Evolutionary conservation across 1,284 basidiomycete genomes (phyloP).

Genomic region (Papiliotrema nemorosa): DNA sequence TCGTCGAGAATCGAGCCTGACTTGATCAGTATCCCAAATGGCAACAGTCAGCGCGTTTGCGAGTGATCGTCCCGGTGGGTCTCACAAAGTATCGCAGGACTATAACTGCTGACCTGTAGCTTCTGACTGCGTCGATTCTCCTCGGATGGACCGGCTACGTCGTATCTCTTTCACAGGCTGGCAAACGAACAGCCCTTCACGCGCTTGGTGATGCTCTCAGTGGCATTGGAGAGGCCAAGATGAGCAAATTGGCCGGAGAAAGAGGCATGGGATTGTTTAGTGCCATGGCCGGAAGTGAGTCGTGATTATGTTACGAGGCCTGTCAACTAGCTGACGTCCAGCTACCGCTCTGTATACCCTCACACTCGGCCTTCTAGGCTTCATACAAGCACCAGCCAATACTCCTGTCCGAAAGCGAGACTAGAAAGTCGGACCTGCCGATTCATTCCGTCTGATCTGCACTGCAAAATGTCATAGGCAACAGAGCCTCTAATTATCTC

Average conservation of each 20-base stretch:
- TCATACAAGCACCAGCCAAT: constrained; percentile 36
- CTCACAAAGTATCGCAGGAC: background rate
- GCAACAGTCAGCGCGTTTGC: constrained; percentile 44
- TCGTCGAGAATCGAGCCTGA: constrained; percentile 3
- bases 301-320: background rate
- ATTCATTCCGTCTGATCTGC: too few relatives aligned
- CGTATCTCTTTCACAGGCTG: constrained; percentile 39
- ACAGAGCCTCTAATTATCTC: too few relatives aligned
- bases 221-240: constrained; percentile 19
- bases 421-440: too few relatives aligned
- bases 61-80: constrained; percentile 43
- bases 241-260: constrained; percentile 14
- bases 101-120: constrained; percentile 8
- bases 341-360: constrained; percentile 42
- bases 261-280: constrained; percentile 29
- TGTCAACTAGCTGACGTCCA: constrained; percentile 10
- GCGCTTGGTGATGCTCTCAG: constrained; percentile 28
- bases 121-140: constrained; percentile 41
- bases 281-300: constrained; percentile 40
- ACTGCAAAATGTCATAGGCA: too few relatives aligned
- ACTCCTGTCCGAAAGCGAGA: constrained; percentile 28
- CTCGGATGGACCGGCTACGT: constrained; percentile 41
- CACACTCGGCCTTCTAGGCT: constrained; percentile 41
- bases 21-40: constrained; percentile 45
- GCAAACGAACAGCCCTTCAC: constrained; percentile 21